A percentile compares a stretch with the other conserved stretches of the same genome.
Conservation (phyloP, 2,329 filamentous ascomycete genomes). For the Dendrostoma leiphaemia region DNA sequence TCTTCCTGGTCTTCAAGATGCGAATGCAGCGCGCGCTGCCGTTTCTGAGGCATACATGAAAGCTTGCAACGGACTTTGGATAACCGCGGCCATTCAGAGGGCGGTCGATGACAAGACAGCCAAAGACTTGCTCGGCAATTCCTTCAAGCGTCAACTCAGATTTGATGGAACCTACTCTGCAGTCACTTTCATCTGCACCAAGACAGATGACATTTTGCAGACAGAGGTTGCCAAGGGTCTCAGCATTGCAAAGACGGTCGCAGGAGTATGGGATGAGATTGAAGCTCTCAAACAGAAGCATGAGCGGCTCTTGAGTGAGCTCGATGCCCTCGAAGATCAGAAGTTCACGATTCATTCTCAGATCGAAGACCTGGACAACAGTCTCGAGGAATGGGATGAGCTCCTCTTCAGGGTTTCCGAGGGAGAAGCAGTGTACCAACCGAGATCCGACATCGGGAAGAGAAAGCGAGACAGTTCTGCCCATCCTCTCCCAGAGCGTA, state of each 20-base stretch:
- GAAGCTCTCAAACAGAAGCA: conserved; percentile 10
- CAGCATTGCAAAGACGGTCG: background rate
- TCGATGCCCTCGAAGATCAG: conserved; percentile 11
- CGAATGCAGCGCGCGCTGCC: conserved; percentile 56
- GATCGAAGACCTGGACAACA: background rate
- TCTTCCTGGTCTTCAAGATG: conserved; percentile 58
- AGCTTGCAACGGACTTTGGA: conserved; percentile 58
- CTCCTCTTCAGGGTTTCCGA: background rate
- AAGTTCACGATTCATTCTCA: background rate
- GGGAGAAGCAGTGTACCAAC: background rate
- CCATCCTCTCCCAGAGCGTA: no score
- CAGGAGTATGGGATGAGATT: background rate
- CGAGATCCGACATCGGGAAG: background rate
- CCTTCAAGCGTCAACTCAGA: conserved; percentile 58
- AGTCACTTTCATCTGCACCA: conserved; percentile 61
- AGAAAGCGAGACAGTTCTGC: background rate
- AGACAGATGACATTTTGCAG: conserved; percentile 57
- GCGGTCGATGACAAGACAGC: conserved; percentile 60
- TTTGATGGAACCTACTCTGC: conserved; percentile 53
- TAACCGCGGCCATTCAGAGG: conserved; percentile 60
- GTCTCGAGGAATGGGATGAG: background rate
- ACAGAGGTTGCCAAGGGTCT: conserved; percentile 36
- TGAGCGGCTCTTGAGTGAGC: conserved; percentile 23
- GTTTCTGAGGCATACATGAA: conserved; percentile 65
- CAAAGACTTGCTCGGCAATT: conserved; percentile 52